Percentiles rank a stretch among this genome's conserved stretches.
phyloP scores from a whole-genome alignment of 352 stramenopile species.

The Phytophthora sojae region DNA sequence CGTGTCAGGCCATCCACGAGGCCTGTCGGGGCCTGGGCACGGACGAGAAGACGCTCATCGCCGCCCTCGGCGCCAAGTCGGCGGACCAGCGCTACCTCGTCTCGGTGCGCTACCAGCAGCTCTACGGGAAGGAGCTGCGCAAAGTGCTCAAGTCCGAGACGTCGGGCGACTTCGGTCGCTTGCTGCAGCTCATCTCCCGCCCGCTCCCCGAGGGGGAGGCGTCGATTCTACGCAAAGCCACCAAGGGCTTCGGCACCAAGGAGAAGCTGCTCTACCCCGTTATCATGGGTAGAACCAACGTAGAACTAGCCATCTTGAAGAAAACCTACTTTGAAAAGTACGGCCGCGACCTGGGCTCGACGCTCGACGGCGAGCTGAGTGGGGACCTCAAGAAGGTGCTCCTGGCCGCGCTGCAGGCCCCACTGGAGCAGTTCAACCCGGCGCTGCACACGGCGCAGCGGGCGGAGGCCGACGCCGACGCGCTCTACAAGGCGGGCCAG shows the following conservation, averaged over 20 bases:
- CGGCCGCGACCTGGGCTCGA: conserved; percentile 53
- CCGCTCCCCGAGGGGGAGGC: conserved; percentile 64
- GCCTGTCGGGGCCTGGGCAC: conserved; percentile 63
- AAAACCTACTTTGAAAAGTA: conserved; percentile 68
- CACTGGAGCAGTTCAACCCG: conserved; percentile 43
- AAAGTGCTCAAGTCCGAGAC: conserved; percentile 17
- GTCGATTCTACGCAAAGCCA: conserved; percentile 55
- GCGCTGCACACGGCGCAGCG: conserved; percentile 61
- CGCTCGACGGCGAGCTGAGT: conserved; percentile 53
- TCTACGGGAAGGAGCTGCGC: conserved; percentile 56
- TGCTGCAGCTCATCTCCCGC: conserved; percentile 4
- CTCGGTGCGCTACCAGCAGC: conserved; percentile 60
- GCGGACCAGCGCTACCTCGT: conserved; percentile 61
- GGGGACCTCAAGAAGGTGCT: conserved; percentile 75
- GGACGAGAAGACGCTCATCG: conserved; percentile 49
- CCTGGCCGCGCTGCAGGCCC: conserved; percentile 56
- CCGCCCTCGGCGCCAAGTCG: conserved; percentile 55
- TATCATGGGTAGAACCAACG: conserved; percentile 59
- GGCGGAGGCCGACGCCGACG: conserved; percentile 54
- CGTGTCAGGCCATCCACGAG: conserved; percentile 54
- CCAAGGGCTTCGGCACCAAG: conserved; percentile 58
- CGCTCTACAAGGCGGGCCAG: conserved; percentile 68
- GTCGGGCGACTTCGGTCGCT: no score
- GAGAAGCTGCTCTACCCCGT: conserved; percentile 60
- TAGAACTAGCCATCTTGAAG: conserved; percentile 75